Evolutionary conservation across 1,139 yeast genomes (phyloP).

Genomic region (Diutina sp.): DNA sequence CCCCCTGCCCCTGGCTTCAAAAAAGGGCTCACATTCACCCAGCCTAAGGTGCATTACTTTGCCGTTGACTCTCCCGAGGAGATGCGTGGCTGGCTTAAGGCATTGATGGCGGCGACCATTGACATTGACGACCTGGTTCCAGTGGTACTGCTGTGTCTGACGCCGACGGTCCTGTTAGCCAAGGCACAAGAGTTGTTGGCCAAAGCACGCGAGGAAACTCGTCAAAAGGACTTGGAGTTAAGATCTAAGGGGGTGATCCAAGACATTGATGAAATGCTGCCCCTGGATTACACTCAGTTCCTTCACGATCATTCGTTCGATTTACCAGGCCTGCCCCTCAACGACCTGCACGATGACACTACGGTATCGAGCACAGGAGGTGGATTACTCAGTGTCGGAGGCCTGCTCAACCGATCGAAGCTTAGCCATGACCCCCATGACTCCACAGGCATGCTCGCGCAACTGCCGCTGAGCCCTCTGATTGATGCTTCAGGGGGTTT

Average conservation of each 20-base stretch:
- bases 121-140: constrained; percentile 92
- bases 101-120: constrained; percentile 89
- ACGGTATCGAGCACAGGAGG: not conserved
- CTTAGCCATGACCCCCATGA: not conserved
- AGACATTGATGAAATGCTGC: not conserved
- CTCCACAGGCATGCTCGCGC: not conserved
- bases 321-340: constrained; percentile 1
- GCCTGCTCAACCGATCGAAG: not conserved
- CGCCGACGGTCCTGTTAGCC: constrained; percentile 81
- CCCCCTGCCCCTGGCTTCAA: constrained; percentile 98
- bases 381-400: not conserved
- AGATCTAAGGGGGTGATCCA: constrained; percentile 3
- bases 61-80: constrained; percentile 89
- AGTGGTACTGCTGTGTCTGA: constrained; percentile 84
- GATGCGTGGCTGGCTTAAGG: constrained; percentile 92
- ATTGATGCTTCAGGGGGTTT: constrained; percentile 21
- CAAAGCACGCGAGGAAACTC: constrained; percentile 66
- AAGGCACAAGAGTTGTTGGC: constrained; percentile 81
- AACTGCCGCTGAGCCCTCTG: constrained; percentile 2
- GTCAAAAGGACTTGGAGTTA: constrained; percentile 44
- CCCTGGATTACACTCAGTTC: not conserved
- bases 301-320: constrained; percentile 1
- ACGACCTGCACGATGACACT: not conserved
- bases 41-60: constrained; percentile 89
- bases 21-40: constrained; percentile 91